Base-by-base conservation (phyloP, 768 basidiomycete genomes). In the Asterophora lycoperdoides region DNA sequence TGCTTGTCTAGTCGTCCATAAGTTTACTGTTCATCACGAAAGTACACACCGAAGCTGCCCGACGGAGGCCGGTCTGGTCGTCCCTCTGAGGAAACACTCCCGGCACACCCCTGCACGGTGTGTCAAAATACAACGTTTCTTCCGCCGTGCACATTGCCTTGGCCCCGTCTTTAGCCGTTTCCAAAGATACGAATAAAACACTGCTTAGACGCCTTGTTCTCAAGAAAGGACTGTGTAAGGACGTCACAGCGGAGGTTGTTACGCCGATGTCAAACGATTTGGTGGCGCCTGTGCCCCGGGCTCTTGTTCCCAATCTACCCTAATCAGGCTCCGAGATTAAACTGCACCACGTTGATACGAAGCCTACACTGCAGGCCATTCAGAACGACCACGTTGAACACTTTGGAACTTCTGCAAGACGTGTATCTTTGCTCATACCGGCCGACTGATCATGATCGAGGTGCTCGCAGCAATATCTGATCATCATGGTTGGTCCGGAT, bases 371-470 rank as follows among this genome's bases (percentile, higher is more conserved):
- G 42, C 26, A 34, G 19, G 20, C 34, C 35, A 20, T 15, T 36
- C 33, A 32, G 43, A 45, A 41, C 32, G 41, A 49, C 51, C 48
- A 52, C 50, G 33, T 37, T 49, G 29, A 1, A 18, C 33, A 36
- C 34, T 26, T 37, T 30, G 20, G 26, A 38, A 41, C 41, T 49
- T 46, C 44, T 38, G 15, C 19, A 40, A 41, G 49, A 46, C 46
- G 11, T 45, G 34, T 43, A 29, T 14, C 42, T 15, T 29, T 32
- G 33, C 29, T 17, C 7, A 8, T 29, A 28, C 15, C 18, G 32
- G 29, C 43, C 29, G 45, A 30, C 51, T 55, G 56, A 57, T 55
- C 56, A 57, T 57, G 53, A 54, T 57, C 53, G 53, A 50, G 44
- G 39, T 9, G 34, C 8, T 52, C 52, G 49, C 53, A 57, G n/a